These are phyloP conservation scores for Malassezia yamatoensis DNA, from an alignment of 1,284 basidiomycete genomes.

Conservation along the genomic window DNA sequence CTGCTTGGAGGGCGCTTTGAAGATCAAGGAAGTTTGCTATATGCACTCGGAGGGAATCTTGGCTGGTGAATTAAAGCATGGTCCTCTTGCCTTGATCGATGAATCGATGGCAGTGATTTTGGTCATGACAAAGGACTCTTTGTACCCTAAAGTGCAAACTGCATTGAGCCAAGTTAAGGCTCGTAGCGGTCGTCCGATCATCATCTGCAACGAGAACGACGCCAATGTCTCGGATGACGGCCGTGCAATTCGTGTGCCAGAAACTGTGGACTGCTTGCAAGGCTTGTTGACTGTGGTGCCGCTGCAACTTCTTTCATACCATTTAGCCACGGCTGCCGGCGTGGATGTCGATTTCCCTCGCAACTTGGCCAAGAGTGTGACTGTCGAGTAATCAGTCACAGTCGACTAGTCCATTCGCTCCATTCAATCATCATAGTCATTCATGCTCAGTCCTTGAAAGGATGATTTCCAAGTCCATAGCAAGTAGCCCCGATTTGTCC, in stretches of 20 bases:
- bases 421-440: too few relatives aligned
- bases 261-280: constrained; percentile 88
- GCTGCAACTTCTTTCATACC: constrained; percentile 89
- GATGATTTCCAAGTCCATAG: too few relatives aligned
- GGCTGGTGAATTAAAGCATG: constrained; percentile 96
- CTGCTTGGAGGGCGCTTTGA: constrained; percentile 92
- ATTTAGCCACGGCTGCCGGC: constrained; percentile 86
- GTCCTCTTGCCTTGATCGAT: constrained; percentile 90
- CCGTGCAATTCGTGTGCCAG: constrained; percentile 67
- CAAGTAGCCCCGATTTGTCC: too few relatives aligned
- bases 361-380: constrained; percentile 61
- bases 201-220: constrained; percentile 92
- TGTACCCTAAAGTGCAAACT: constrained; percentile 95
- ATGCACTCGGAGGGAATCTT: constrained; percentile 60
- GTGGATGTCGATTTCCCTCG: constrained; percentile 98
- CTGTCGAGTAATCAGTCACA: constrained; percentile 29
- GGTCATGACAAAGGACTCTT: constrained; percentile 96
- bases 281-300: constrained; percentile 94
- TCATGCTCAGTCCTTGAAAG: too few relatives aligned
- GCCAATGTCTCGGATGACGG: constrained; percentile 61
- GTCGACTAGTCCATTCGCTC: not conserved
- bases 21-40: constrained; percentile 90
- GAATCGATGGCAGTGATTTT: constrained; percentile 78
- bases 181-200: constrained; percentile 83
- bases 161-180: constrained; percentile 94